These are phyloP conservation scores for Calonectria pteridis DNA, from an alignment of 2,329 filamentous ascomycete species.

Conservation along the genomic window DNA sequence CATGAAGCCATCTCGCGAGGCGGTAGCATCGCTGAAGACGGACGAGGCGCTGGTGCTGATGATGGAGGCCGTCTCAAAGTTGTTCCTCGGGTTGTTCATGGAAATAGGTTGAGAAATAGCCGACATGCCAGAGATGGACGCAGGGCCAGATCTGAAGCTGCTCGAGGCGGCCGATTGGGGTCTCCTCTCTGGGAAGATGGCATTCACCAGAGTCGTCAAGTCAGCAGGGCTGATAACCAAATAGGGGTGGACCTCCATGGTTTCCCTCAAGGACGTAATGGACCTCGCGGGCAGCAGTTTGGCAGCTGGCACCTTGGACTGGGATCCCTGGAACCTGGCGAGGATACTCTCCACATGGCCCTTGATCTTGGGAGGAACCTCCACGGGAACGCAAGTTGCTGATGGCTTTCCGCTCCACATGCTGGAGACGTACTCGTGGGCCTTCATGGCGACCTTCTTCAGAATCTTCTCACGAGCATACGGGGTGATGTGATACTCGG, in stretches of 20 bases:
- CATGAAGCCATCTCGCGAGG: constrained; percentile 71
- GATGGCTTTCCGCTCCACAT: constrained; percentile 78
- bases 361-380: constrained; percentile 72
- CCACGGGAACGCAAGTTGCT: constrained; percentile 60
- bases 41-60: constrained; percentile 81
- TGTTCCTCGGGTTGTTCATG: constrained; percentile 67
- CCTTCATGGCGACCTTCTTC: constrained; percentile 83
- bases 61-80: constrained; percentile 76
- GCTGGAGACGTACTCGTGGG: constrained; percentile 83
- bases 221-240: constrained; percentile 85
- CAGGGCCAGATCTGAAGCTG: constrained; percentile 75
- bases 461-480: constrained; percentile 87
- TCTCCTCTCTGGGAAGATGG: constrained; percentile 82
- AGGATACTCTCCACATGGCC: constrained; percentile 80
- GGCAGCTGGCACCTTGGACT: constrained; percentile 61
- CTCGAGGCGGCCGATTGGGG: constrained; percentile 73
- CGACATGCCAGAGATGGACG: constrained; percentile 76
- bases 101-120: constrained; percentile 76
- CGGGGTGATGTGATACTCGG: constrained; percentile 92
- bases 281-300: constrained; percentile 78
- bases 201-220: constrained; percentile 82
- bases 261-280: constrained; percentile 79
- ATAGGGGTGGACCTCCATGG: constrained; percentile 83
- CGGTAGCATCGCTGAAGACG: constrained; percentile 76
- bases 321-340: constrained; percentile 69